Evolutionary conservation across 164 flowering plant genomes (phyloP), one percentile per base, ranked within the genome.

Genomic region (Stephania cephalantha): DNA sequence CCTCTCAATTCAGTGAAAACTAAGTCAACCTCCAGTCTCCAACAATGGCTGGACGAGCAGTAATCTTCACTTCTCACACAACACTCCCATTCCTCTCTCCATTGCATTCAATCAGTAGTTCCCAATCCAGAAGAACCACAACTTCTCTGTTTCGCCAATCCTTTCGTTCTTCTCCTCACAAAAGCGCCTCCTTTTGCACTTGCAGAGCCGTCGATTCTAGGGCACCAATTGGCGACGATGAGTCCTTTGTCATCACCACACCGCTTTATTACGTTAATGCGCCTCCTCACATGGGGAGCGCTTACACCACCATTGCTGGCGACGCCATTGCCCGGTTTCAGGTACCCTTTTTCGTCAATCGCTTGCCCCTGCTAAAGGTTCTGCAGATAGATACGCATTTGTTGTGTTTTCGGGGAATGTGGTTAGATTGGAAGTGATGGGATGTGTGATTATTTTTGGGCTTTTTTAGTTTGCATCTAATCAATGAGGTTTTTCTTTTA

Each of bases 211-310:
- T 75, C 72, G 74, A 65, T 67, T 48, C 55, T 15, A 70, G 53
- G 10, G 68, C 71, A 78, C 5, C 73, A 31, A 68, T 25, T 30
- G 45, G 4, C 18, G 50, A 58, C 0, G 46, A 70, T 0, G 92
- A 90, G 46, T 81, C 93, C 70, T 93, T 90, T 81, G 92, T 95
- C 68, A 78, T 95, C 82, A 95, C 99, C 0, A 93, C 99, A 15
- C 99, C 99, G 2, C 95, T 95, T 79, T 95, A 93, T 73, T 95
- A 95, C 84, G 99, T 95, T 7, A 95, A 95, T 84, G 99, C 98
- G 76, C 97, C 99, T 81, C 99, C 99, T 25, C 99, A 95, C 65
- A 91, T 95, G 97, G 99, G 99, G 71, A 95, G 99, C 71, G 99
- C 99, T 53, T 95, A 95, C 84, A 88, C 99, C 73, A 95, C 99